A percentile compares a stretch with the other conserved stretches of the same genome.
phyloP scores from a whole-genome alignment of 2,329 filamentous ascomycete species.

The Talaromyces sp. region DNA sequence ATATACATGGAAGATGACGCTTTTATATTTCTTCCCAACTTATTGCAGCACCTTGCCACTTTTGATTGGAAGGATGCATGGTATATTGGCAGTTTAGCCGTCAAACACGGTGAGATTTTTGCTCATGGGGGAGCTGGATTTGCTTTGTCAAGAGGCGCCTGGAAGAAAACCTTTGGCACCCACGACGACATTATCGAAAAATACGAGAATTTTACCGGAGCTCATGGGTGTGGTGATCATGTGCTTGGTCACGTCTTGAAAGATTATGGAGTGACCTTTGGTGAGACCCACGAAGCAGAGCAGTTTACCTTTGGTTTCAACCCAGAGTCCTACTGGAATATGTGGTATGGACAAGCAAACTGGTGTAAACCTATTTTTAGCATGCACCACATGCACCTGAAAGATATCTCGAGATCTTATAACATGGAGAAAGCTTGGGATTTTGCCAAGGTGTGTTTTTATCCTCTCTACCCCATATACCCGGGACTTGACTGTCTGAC shows the following conservation, averaged over 20 bases:
- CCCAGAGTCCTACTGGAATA: constrained; percentile 32
- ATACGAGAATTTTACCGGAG: constrained; percentile 42
- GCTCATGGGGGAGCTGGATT: constrained; percentile 59
- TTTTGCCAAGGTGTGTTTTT: constrained; percentile 22
- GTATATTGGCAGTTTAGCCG: constrained; percentile 54
- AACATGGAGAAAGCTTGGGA: constrained; percentile 29
- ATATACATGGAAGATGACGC: constrained; percentile 60
- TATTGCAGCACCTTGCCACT: constrained; percentile 49
- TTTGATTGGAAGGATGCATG: constrained; percentile 47
- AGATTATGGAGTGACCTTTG: constrained; percentile 50
- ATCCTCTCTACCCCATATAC: not conserved
- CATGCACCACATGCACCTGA: constrained; percentile 29
- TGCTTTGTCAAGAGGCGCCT: constrained; percentile 51
- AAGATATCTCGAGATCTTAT: constrained; percentile 28
- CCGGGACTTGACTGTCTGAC: not conserved
- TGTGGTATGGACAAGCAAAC: constrained; percentile 36
- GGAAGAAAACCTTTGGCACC: constrained; percentile 49
- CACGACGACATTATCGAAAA: constrained; percentile 48
- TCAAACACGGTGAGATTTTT: constrained; percentile 48
- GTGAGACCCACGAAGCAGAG: constrained; percentile 51
- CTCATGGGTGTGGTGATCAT: constrained; percentile 55
- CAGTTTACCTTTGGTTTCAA: constrained; percentile 48
- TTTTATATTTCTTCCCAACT: constrained; percentile 56
- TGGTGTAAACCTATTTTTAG: constrained; percentile 56
- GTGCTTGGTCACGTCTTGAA: constrained; percentile 51